A percentile compares a stretch with the other conserved stretches of the same genome.
These are phyloP conservation scores for Dioszegia aurantiaca DNA, from an alignment of 768 basidiomycete genomes.

Conservation along the genomic window DNA sequence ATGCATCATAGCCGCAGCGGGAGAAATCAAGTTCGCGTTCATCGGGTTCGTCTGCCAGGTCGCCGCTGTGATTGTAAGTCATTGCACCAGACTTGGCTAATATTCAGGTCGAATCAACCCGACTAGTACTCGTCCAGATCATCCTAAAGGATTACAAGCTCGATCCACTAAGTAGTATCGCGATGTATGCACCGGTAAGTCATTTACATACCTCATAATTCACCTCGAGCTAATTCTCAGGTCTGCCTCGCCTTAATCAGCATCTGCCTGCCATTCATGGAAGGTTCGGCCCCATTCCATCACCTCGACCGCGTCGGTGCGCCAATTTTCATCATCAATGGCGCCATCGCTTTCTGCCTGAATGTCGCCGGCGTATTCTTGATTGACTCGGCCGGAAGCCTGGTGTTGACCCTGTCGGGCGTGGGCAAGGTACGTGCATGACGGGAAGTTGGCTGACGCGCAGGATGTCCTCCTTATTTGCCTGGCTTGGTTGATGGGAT, in stretches of 20 bases:
- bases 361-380: conserved; percentile 33
- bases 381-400: conserved; percentile 28
- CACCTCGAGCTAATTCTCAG: conserved; percentile 5
- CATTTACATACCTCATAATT: not conserved
- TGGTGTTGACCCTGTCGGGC: conserved; percentile 19
- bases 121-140: conserved; percentile 27
- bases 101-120: conserved; percentile 26
- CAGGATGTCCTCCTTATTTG: conserved; percentile 28
- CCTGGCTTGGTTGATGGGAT: conserved; percentile 18
- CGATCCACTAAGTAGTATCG: conserved; percentile 24
- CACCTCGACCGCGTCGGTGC: conserved; percentile 19
- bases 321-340: conserved; percentile 23
- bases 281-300: conserved; percentile 23
- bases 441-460: not conserved
- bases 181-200: conserved; percentile 27
- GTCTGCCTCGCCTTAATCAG: conserved; percentile 25
- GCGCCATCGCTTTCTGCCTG: conserved; percentile 23
- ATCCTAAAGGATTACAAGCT: conserved; percentile 22
- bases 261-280: conserved; percentile 24
- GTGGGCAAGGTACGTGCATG: conserved; percentile 9
- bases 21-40: conserved; percentile 15
- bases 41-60: conserved; percentile 30
- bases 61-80: conserved; percentile 25
- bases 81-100: not conserved
- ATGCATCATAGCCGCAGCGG: conserved; percentile 24